Base-by-base conservation (phyloP, 176 grass and related monocot genomes). In the Pontederia paniculata region DNA sequence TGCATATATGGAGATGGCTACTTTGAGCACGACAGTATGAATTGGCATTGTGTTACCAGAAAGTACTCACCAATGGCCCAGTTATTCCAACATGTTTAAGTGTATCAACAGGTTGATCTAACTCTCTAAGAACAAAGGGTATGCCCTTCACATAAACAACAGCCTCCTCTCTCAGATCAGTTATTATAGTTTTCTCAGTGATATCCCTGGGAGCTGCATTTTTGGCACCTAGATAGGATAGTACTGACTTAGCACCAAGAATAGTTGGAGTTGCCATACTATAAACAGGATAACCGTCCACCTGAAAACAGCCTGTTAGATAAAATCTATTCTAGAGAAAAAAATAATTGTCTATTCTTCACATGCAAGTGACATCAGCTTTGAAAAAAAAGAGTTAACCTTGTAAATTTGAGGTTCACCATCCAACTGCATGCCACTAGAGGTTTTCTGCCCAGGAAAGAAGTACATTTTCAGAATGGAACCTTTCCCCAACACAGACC, bases 11-110 rank as follows among this genome's bases (percentile, higher is more conserved):
- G n/a, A n/a, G n/a, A n/a, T n/a, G n/a, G n/a, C n/a, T n/a, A n/a
- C n/a, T n/a, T n/a, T n/a, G n/a, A n/a, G n/a, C n/a, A n/a, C n/a
- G n/a, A n/a, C 25, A 31, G 25, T 31, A 31, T 31, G 25, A 31
- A 31, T 31, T 31, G 25, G 25, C 25, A 31, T 31, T 1, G 5
- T 31, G 25, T 31, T 31, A 31, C 25, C 25, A 31, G 25, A 73
- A 58, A 41, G 48, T 48, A 42, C 66, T 90, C 66, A 97, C 93
- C 83, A 84, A 72, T 50, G 83, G 83, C 25, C 93, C 86, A 48
- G 86, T 90, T 78, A 97, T 97, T 61, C 93, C 93, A 81, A 91
- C 93, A 97, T 97, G 93, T 77, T 97, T 97, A 48, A 91, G 83
- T 61, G 93, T 97, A 84, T 97, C 86, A 67, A 97, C 83, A 77